Evolutionary conservation across 2,329 filamentous ascomycete genomes (phyloP).

Genomic region (Phaeosphaeriaceae sp.): DNA sequence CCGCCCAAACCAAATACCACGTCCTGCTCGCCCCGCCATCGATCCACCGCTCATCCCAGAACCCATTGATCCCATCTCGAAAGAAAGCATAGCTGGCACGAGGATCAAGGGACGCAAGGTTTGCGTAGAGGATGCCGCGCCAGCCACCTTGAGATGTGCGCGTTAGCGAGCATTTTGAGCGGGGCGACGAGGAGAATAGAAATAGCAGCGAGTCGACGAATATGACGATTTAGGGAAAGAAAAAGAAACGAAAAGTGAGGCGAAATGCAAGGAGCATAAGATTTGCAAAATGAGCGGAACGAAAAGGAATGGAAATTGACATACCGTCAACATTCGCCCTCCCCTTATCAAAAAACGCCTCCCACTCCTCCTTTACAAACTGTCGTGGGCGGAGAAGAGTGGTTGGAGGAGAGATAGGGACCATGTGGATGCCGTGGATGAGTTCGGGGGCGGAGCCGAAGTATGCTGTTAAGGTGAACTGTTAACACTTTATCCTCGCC

Average conservation of each 20-base stretch:
- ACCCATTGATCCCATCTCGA: slow-evolving; percentile 64
- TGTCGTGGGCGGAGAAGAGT: slow-evolving; percentile 68
- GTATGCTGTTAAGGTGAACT: slow-evolving; percentile 63
- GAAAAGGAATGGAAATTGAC: neutral
- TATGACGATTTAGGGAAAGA: no score
- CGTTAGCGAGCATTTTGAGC: neutral
- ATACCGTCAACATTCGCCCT: slow-evolving; percentile 54
- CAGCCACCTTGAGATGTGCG: slow-evolving; percentile 73
- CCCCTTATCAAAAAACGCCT: slow-evolving; percentile 74
- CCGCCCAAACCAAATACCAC: slow-evolving; percentile 45
- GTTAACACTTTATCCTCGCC: neutral
- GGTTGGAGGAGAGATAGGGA: slow-evolving; percentile 74
- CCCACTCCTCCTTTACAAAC: slow-evolving; percentile 75
- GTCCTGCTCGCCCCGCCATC: slow-evolving; percentile 73
- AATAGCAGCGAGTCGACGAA: no score
- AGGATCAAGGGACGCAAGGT: slow-evolving; percentile 79
- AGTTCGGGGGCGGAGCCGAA: slow-evolving; percentile 73
- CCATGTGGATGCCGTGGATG: slow-evolving; percentile 82
- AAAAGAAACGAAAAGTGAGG: no score
- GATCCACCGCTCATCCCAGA: slow-evolving; percentile 66
- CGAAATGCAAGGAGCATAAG: no score
- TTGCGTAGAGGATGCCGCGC: slow-evolving; percentile 84
- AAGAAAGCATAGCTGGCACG: slow-evolving; percentile 78
- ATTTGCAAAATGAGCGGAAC: neutral
- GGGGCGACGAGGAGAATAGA: neutral